Percentiles rank a stretch among this genome's conserved stretches.
These are phyloP conservation scores for Phoma sp. DNA, from an alignment of 2,329 filamentous ascomycete genomes.

Conservation along the genomic window DNA sequence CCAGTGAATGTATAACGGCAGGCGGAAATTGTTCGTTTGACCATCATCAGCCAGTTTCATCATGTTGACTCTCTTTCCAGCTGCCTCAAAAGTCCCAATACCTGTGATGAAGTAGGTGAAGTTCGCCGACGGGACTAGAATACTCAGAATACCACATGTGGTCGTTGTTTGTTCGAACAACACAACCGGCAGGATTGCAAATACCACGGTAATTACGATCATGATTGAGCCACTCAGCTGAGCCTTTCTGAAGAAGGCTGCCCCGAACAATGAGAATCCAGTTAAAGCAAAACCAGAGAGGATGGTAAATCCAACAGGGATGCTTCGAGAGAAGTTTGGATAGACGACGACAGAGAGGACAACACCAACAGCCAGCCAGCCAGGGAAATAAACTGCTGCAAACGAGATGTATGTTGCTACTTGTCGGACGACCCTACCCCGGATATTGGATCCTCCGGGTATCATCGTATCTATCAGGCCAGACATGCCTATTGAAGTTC, in stretches of 20 bases:
- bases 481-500: conserved; percentile 22
- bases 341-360: conserved; percentile 29
- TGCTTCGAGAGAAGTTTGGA: conserved; percentile 22
- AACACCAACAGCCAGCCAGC: conserved; percentile 33
- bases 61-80: conserved; percentile 22
- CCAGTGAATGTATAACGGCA: conserved; percentile 31
- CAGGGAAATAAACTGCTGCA: conserved; percentile 35
- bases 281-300: conserved; percentile 32
- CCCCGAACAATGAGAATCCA: conserved; percentile 33
- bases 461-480: conserved; percentile 38
- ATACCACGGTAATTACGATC: conserved; percentile 28
- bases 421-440: conserved; percentile 28
- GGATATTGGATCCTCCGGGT: conserved; percentile 27
- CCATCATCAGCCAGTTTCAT: conserved; percentile 10
- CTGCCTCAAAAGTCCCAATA: conserved; percentile 27
- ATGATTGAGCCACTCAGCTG: conserved; percentile 36
- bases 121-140: conserved; percentile 32
- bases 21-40: conserved; percentile 11
- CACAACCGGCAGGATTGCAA: conserved; percentile 30
- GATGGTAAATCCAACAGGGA: conserved; percentile 31
- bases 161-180: conserved; percentile 22
- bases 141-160: conserved; percentile 23
- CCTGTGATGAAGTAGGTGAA: conserved; percentile 37
- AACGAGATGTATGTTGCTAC: conserved; percentile 34
- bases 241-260: conserved; percentile 37